Base-by-base conservation (phyloP, 2,329 filamentous ascomycete species). In the Scortechinia acanthostroma region DNA sequence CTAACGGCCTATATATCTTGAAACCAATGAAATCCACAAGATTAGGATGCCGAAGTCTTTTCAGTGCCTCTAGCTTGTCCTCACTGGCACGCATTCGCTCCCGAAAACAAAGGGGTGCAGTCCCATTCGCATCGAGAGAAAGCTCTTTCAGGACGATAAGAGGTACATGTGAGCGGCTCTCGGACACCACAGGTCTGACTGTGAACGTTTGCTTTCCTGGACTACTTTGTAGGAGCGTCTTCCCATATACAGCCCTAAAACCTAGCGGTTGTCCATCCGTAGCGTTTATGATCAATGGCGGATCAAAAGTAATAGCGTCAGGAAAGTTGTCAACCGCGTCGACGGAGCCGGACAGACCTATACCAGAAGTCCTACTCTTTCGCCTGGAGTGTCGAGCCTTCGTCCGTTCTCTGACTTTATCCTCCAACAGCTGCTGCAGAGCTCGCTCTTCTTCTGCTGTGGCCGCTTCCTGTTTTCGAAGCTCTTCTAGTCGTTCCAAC, bases 21-120 rank as follows among this genome's bases (percentile, higher is more conserved):
- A 79, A 77, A 22, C 78, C 78, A 49, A 81, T 66, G 22, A 85
- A 67, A 43, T 74, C 71, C 42, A 79, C 64, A 19, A 84, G 60
- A 52, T 76, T 76, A 13, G 68, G 61, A 53, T 83, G 76, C 15
- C 70, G 68, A 23, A 83, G 61, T 44, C 64, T 69, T 51, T 74
- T 77, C 43, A 81, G 58, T 4, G 68, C 63, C 47, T 81, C 76
- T 47, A 86, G 64, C 44, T 72, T 70, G 46, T 73, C 69, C 57
- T 83, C 78, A 40, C 80, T 71, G 5, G 68, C 65, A 46, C 74
- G 70, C 52, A 83, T 71, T 44, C 70, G 63, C 51, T 73, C 46
- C 76, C 76, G 45, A 76, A 64, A 28, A 65, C 59, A 3, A 65
- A 47, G 23, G 54, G 51, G 22, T 65, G 62, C 3, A 10, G 17